phyloP scores from a whole-genome alignment of 345 rosid genomes.

The Eucalyptus fibrosa region DNA sequence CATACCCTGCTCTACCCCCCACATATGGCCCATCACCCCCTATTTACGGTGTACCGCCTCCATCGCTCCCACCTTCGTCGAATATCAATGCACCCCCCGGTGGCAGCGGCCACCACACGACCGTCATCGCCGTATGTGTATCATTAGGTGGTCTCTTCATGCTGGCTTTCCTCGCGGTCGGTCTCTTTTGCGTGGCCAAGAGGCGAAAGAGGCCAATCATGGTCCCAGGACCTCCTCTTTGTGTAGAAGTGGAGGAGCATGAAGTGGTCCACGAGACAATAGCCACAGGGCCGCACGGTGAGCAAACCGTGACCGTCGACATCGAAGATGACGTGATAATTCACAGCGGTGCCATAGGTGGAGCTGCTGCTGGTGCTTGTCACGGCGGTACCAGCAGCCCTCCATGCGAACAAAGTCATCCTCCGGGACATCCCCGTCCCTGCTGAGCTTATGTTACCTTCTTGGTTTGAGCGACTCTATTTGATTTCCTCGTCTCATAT shows the following conservation, averaged over 20 bases:
- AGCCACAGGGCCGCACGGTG: not conserved
- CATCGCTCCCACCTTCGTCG: not conserved
- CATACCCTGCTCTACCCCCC: not conserved
- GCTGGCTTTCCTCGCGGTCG: constrained; percentile 11
- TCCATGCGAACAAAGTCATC: not conserved
- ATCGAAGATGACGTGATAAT: constrained; percentile 1
- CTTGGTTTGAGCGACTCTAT: not conserved
- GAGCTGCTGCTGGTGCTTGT: not conserved
- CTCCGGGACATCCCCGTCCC: not conserved
- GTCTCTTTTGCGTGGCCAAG: constrained; percentile 19
- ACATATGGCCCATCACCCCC: not conserved
- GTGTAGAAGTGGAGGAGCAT: constrained; percentile 3
- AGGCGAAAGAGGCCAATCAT: constrained; percentile 1
- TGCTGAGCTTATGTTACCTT: not conserved
- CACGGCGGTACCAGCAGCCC: not conserved
- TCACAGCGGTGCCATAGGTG: not conserved
- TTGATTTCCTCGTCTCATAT: not conserved
- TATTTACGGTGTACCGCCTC: not conserved
- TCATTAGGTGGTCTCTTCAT: constrained; percentile 13
- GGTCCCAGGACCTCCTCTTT: not conserved
- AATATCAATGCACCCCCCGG: not conserved
- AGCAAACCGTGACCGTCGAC: not conserved
- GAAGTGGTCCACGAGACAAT: constrained; percentile 1
- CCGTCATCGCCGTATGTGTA: constrained; percentile 5
- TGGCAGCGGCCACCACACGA: not conserved